Evolutionary conservation across 495 filamentous ascomycete species (phyloP).

Genomic region (Podospora sp.): DNA sequence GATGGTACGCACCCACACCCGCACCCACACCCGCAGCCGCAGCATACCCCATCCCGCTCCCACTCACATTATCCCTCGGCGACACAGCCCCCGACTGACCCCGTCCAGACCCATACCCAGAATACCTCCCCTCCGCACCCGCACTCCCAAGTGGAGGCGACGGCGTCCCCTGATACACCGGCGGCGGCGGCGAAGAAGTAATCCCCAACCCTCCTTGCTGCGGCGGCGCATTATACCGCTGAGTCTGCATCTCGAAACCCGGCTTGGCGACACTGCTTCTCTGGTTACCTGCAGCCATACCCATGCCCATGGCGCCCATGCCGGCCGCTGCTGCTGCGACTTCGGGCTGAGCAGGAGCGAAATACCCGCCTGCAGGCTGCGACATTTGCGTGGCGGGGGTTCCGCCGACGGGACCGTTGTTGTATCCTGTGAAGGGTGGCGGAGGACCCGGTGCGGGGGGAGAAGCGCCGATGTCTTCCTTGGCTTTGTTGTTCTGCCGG

Average conservation of each 20-base stretch:
- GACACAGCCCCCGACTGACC: slow-evolving; percentile 4
- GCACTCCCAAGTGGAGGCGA: slow-evolving; percentile 16
- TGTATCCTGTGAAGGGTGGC: background rate
- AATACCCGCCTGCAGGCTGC: slow-evolving; percentile 16
- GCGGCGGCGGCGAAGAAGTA: slow-evolving; percentile 9
- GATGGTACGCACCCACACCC: slow-evolving; percentile 4
- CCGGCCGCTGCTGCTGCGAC: background rate
- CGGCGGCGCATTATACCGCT: background rate
- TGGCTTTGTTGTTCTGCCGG: slow-evolving; percentile 42
- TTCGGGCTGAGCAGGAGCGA: background rate
- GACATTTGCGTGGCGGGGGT: slow-evolving; percentile 22
- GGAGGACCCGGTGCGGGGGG: background rate
- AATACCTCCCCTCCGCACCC: background rate
- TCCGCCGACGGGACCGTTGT: background rate
- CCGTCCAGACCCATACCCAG: background rate
- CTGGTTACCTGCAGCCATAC: background rate
- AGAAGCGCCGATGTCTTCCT: slow-evolving; percentile 4
- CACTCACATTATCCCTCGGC: background rate
- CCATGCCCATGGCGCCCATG: slow-evolving; percentile 6
- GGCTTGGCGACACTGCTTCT: slow-evolving; percentile 27
- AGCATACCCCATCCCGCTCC: background rate
- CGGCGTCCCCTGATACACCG: slow-evolving; percentile 16
- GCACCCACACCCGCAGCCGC: background rate
- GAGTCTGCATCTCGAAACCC: background rate
- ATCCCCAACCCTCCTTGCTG: background rate